Conservation (phyloP, 495 filamentous ascomycete species). For the Penicillium riverlandense region DNA sequence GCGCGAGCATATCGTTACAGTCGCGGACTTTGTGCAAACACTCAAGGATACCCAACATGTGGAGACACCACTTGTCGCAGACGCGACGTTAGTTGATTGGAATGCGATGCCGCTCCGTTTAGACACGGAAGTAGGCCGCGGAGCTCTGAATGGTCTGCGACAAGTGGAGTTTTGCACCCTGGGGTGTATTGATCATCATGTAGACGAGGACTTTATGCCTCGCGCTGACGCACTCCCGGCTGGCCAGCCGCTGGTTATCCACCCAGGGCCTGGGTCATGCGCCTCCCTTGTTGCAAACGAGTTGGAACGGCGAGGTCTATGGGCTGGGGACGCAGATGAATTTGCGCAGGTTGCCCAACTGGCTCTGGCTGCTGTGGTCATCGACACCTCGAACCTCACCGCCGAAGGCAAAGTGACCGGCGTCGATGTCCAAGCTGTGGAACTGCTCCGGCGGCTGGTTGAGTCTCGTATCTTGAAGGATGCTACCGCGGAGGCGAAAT, state of each 20-base stretch:
- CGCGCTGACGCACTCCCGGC: conserved; percentile 3
- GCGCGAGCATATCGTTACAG: conserved; percentile 31
- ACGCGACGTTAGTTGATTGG: conserved; percentile 76
- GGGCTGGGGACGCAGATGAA: conserved; percentile 35
- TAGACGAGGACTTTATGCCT: conserved; percentile 64
- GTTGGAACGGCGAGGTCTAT: conserved; percentile 41
- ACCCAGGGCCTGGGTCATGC: conserved; percentile 67
- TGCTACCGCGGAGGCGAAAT: conserved; percentile 9
- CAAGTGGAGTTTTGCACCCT: conserved; percentile 42
- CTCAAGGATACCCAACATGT: conserved; percentile 7
- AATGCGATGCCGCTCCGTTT: conserved; percentile 62
- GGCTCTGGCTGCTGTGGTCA: conserved; percentile 71
- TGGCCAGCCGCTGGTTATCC: conserved; percentile 51
- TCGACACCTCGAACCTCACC: conserved; percentile 76
- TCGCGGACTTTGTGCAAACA: conserved; percentile 27
- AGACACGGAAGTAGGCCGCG: conserved; percentile 12
- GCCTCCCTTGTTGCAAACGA: conserved; percentile 65
- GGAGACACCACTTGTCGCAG: conserved; percentile 15
- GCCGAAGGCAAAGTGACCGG: conserved; percentile 65
- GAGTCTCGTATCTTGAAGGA: conserved; percentile 9
- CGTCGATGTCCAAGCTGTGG: conserved; percentile 57
- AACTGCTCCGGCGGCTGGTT: conserved; percentile 54
- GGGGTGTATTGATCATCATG: conserved; percentile 91
- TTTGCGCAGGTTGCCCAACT: conserved; percentile 59
- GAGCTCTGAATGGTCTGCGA: conserved; percentile 23